Percentiles rank a stretch among this genome's conserved stretches.
These are phyloP conservation scores for Echinosophora koreensis DNA, from an alignment of 306 rosid genomes.

Conservation along the genomic window DNA sequence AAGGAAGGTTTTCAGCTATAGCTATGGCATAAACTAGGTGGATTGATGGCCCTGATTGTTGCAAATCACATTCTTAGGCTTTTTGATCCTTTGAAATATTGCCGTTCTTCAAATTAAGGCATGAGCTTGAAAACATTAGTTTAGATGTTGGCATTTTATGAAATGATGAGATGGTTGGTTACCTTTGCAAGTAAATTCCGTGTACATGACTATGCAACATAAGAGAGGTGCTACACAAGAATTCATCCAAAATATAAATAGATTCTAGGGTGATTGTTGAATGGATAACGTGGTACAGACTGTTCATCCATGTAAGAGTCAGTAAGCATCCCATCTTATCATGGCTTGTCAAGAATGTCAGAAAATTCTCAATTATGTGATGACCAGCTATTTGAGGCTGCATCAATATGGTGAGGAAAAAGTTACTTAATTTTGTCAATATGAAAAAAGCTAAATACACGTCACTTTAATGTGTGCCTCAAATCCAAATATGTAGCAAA, in stretches of 20 bases:
- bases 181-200: not conserved
- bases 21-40: constrained; percentile 24
- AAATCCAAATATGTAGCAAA: too few species aligned
- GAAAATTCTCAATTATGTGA: too few species aligned
- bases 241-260: not conserved
- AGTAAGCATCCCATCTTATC: too few species aligned
- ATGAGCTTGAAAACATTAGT: constrained; percentile 30
- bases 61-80: constrained; percentile 23
- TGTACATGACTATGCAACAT: not conserved
- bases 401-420: too few species aligned
- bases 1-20: constrained; percentile 12
- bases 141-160: not conserved
- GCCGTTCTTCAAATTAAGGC: constrained; percentile 22
- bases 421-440: too few species aligned
- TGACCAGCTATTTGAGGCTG: too few species aligned
- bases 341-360: too few species aligned
- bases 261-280: not conserved
- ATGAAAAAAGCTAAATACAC: too few species aligned
- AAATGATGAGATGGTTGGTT: not conserved
- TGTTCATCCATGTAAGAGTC: too few species aligned
- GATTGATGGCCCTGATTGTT: constrained; percentile 32
- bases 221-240: not conserved
- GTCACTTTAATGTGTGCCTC: too few species aligned
- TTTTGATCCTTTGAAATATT: constrained; percentile 11
- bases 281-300: too few species aligned